These are phyloP conservation scores for Ceratocystis papillata DNA, from an alignment of 2,329 filamentous ascomycete species.

Conservation along the genomic window DNA sequence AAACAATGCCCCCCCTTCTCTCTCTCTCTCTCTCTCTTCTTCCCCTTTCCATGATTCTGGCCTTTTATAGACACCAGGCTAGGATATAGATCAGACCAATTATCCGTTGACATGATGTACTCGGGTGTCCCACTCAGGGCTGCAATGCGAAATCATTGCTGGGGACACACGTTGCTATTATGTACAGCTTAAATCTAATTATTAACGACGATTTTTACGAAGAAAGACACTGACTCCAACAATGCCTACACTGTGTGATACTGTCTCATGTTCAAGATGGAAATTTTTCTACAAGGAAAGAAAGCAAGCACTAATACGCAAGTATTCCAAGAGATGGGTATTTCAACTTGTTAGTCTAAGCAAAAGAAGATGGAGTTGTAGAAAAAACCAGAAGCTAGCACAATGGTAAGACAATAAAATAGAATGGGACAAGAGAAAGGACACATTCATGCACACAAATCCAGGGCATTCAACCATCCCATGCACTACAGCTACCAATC, in stretches of 20 bases:
- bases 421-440: neutral
- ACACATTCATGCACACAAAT: neutral
- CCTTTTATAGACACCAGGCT: constrained; percentile 2
- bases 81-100: constrained; percentile 1
- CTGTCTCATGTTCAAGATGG: neutral
- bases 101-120: constrained; percentile 3
- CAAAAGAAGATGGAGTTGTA: neutral
- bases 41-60: neutral
- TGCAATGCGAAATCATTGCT: constrained; percentile 15
- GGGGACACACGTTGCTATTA: constrained; percentile 7
- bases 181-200: constrained; percentile 24
- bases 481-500: constrained; percentile 44
- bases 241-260: neutral
- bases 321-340: neutral
- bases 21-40: no score
- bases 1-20: neutral
- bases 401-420: neutral
- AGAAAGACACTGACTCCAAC: constrained; percentile 12
- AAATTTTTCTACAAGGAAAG: neutral
- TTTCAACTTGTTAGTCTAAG: constrained; percentile 6
- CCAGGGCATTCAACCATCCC: no score
- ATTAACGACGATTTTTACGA: constrained; percentile 24
- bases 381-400: neutral
- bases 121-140: constrained; percentile 12
- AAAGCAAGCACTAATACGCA: neutral